phyloP scores from a whole-genome alignment of 495 filamentous ascomycete species.

The Terfezia boudieri region DNA sequence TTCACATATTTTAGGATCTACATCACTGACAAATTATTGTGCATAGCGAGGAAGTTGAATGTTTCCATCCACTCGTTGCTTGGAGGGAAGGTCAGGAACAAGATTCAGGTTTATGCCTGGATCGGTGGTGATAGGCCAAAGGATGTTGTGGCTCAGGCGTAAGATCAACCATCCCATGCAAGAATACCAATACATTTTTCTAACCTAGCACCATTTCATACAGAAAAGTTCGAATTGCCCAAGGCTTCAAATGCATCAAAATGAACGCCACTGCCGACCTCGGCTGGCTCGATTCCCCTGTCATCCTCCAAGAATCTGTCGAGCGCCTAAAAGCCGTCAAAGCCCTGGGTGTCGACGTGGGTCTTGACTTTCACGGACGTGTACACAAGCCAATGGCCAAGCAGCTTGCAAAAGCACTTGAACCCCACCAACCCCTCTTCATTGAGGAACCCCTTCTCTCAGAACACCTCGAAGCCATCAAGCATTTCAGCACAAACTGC shows the following conservation, averaged over 20 bases:
- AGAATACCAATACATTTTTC: not conserved
- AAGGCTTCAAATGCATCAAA: slow-evolving; percentile 53
- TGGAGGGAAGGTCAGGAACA: slow-evolving; percentile 53
- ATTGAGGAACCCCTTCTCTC: slow-evolving; percentile 57
- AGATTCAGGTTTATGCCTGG: slow-evolving; percentile 64
- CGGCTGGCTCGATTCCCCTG: slow-evolving; percentile 56
- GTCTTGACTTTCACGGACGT: slow-evolving; percentile 57
- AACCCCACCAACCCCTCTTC: slow-evolving; percentile 52
- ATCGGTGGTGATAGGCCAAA: slow-evolving; percentile 61
- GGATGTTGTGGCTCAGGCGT: slow-evolving; percentile 45
- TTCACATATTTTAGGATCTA: too few species aligned
- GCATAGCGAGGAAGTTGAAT: slow-evolving; percentile 29
- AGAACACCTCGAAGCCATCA: slow-evolving; percentile 49
- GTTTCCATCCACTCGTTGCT: slow-evolving; percentile 55
- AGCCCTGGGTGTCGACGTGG: slow-evolving; percentile 45
- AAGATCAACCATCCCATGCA: slow-evolving; percentile 9
- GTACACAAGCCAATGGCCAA: slow-evolving; percentile 67
- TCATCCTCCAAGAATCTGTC: slow-evolving; percentile 37
- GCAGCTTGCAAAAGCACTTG: slow-evolving; percentile 46
- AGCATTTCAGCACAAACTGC: slow-evolving; percentile 36
- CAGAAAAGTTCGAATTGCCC: slow-evolving; percentile 36
- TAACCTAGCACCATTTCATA: not conserved
- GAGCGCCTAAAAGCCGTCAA: slow-evolving; percentile 49
- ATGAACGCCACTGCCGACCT: slow-evolving; percentile 70
- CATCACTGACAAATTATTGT: not conserved